Conservation (phyloP, 495 filamentous ascomycete genomes). For the Aspergillus campestris region DNA sequence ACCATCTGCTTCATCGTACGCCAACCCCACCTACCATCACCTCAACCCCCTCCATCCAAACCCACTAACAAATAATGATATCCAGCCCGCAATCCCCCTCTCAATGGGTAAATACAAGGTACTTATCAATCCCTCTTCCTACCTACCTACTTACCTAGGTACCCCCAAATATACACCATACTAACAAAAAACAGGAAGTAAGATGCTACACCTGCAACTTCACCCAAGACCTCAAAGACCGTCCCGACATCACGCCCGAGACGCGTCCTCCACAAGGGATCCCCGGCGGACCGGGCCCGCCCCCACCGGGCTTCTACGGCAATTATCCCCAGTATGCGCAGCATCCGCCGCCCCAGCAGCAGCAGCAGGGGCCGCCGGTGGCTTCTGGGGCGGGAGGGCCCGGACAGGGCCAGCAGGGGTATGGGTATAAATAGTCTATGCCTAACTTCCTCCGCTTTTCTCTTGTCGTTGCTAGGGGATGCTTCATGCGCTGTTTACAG, state of each 20-base stretch:
- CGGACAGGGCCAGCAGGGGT: conserved; percentile 5
- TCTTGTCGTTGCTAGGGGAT: background rate
- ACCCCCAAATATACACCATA: background rate
- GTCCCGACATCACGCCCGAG: conserved; percentile 38
- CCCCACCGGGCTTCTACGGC: conserved; percentile 12
- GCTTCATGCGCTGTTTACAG: no score
- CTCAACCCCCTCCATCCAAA: background rate
- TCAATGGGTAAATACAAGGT: conserved; percentile 45
- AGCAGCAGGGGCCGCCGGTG: conserved; percentile 4
- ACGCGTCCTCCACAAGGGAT: conserved; percentile 28
- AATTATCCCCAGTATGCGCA: conserved; percentile 9
- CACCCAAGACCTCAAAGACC: conserved; percentile 43
- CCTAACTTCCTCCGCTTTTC: background rate
- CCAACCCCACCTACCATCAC: conserved; percentile 7
- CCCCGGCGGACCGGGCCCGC: conserved; percentile 22
- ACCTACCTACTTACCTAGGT: background rate
- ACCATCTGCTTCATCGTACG: conserved; percentile 49
- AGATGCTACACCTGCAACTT: conserved; percentile 45
- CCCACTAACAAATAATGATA: no score
- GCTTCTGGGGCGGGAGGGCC: conserved; percentile 6
- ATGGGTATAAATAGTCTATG: conserved; percentile 18
- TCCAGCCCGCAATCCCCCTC: conserved; percentile 41
- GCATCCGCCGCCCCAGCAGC: conserved; percentile 11
- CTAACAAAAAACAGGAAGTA: conserved; percentile 36
- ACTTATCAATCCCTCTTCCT: background rate